A percentile compares a stretch with the other conserved stretches of the same genome.
Evolutionary conservation across 441 rosid species (phyloP).

Genomic region (Erodium chrysanthum): DNA sequence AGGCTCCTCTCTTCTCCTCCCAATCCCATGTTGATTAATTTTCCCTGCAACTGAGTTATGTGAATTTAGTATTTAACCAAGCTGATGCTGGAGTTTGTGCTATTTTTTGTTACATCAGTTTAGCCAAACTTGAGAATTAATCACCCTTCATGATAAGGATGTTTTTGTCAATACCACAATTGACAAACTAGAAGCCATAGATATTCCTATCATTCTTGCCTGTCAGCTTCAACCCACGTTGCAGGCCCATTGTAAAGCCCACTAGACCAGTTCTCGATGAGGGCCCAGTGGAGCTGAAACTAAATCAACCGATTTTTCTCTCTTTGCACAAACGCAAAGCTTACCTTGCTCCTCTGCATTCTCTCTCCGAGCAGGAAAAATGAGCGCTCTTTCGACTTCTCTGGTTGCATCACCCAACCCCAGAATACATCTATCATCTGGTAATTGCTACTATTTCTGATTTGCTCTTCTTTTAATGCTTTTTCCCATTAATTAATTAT

Average conservation of each 20-base stretch:
- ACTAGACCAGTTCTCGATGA: too few species aligned
- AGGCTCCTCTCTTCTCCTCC: not conserved
- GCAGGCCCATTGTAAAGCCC: too few species aligned
- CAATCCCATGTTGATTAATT: too few species aligned
- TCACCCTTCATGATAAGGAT: not conserved
- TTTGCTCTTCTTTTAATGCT: not conserved
- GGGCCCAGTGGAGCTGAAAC: too few species aligned
- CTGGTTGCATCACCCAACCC: slow-evolving; percentile 30
- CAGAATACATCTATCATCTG: slow-evolving; percentile 26
- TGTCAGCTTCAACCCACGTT: not conserved
- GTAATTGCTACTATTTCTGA: slow-evolving; percentile 22
- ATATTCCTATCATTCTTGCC: not conserved
- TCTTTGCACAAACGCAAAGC: too few species aligned
- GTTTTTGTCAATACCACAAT: not conserved
- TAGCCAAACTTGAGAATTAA: not conserved
- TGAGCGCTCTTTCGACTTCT: slow-evolving; percentile 42
- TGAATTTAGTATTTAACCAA: not conserved
- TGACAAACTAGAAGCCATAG: not conserved
- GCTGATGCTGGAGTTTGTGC: not conserved
- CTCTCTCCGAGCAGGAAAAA: slow-evolving; percentile 12
- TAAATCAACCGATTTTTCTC: too few species aligned
- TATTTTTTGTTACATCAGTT: not conserved
- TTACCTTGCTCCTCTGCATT: too few species aligned
- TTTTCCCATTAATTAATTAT: not conserved
- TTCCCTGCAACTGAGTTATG: not conserved